Base-by-base conservation (phyloP, 1,284 basidiomycete species). In the Phellopilus nigrolimitatus region DNA sequence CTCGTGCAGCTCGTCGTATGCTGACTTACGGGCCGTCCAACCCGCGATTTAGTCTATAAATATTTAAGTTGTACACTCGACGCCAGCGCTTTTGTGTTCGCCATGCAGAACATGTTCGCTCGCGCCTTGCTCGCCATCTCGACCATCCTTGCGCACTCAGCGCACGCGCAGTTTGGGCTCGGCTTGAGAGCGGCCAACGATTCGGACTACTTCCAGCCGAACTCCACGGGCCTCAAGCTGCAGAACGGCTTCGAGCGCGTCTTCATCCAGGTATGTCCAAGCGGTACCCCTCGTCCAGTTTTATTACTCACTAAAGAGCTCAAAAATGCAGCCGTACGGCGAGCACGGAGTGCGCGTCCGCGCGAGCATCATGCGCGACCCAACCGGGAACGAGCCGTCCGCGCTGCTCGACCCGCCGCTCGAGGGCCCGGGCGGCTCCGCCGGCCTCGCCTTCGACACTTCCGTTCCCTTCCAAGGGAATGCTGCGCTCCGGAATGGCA, bases 221-320 rank as follows among this genome's bases (percentile, higher is more conserved):
- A 66, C 46, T 69, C 64, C 3, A 69, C 64, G 21, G 71, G 67
- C 19, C 64, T 73, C 38, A 70, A 70, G 49, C 56, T 68, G 22
- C 67, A 70, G 55, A 70, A 71, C 56, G 69, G 66, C 6, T 71
- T 68, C 49, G 66, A 69, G 57, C 64, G 67, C 15, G 64, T 71
- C 8, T 69, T 65, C 50, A 63, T 71, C n/a, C 70, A 71, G 60
- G 69, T 67, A 51, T 40, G 53, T 52, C 3, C 42, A n/a, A 49
- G 5, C 6, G n/a, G 28, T 17, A 21, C 48, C 25, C 30, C 39
- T 39, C 28, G 34, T 45, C 36, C 19, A 49, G 22, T 27, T 31
- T 9, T 38, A 48, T 12, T 24, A 41, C 36, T 37, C 46, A 27
- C 36, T 42, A 27, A 13, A 27, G 19, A 25, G 10, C 46, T 24